These are phyloP conservation scores for Backusella westeae DNA, from an alignment of 192 early-diverging fungal species.

Conservation along the genomic window DNA sequence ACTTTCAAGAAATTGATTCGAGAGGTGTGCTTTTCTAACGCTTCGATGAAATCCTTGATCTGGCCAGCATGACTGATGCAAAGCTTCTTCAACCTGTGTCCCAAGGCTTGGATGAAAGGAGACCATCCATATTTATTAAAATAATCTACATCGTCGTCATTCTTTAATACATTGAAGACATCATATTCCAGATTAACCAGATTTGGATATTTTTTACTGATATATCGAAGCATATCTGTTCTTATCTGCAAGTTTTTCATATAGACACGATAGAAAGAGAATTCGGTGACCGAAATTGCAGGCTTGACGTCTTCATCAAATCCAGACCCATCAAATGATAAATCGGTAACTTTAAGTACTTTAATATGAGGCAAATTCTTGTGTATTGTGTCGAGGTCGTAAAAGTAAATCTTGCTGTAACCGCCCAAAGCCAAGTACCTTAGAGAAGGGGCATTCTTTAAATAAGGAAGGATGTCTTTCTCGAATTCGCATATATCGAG, in stretches of 20 bases:
- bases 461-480: not conserved
- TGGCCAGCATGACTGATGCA: not conserved
- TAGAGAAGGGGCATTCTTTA: not conserved
- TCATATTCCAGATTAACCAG: not conserved
- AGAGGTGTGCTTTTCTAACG: not conserved
- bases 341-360: not conserved
- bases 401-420: not conserved
- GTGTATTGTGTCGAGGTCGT: not conserved
- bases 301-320: not conserved
- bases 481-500: not conserved
- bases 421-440: not conserved
- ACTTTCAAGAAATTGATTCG: not conserved
- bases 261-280: not conserved
- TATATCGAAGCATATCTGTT: not conserved
- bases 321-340: not conserved
- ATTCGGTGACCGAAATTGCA: not conserved
- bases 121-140: not conserved
- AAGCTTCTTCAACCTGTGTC: not conserved
- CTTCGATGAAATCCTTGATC: not conserved
- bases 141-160: not conserved
- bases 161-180: not conserved
- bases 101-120: not conserved
- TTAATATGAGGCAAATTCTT: not conserved
- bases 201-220: constrained; percentile 2
- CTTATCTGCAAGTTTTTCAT: not conserved